Percentiles rank a stretch among this genome's conserved stretches.
These are phyloP conservation scores for Boletus insuetus DNA, from an alignment of 768 basidiomycete species.

Conservation along the genomic window DNA sequence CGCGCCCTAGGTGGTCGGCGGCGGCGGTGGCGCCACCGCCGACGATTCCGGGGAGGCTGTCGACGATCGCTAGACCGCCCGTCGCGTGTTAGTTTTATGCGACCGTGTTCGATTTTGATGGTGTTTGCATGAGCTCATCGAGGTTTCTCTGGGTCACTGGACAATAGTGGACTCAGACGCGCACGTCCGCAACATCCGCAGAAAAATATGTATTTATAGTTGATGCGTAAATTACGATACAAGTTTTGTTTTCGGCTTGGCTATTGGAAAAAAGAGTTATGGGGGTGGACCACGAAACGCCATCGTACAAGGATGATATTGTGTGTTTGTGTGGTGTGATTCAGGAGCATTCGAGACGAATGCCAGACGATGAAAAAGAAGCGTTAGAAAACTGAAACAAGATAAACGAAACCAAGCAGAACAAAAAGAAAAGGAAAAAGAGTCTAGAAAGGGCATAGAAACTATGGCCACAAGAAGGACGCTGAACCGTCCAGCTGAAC, in stretches of 20 bases:
- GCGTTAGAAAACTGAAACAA: conserved; percentile 5
- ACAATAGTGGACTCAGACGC: too few species aligned
- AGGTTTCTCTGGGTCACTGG: too few species aligned
- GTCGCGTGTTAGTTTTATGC: too few species aligned
- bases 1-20: neutral
- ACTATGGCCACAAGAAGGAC: neutral
- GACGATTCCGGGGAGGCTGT: conserved; percentile 9
- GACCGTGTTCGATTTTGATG: too few species aligned
- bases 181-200: neutral
- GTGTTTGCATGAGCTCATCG: too few species aligned
- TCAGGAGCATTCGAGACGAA: neutral
- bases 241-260: conserved; percentile 16
- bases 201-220: conserved; percentile 28
- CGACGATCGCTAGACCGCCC: conserved; percentile 8
- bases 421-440: neutral
- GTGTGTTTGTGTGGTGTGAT: neutral
- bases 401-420: conserved; percentile 21
- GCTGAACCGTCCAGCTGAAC: neutral
- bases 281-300: conserved; percentile 3
- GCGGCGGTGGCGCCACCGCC: neutral
- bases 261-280: neutral
- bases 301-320: conserved; percentile 18
- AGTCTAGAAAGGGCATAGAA: conserved; percentile 7
- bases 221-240: conserved; percentile 34
- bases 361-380: neutral